Conservation (phyloP, 306 rosid species). For the Arachis hypogaea region DNA sequence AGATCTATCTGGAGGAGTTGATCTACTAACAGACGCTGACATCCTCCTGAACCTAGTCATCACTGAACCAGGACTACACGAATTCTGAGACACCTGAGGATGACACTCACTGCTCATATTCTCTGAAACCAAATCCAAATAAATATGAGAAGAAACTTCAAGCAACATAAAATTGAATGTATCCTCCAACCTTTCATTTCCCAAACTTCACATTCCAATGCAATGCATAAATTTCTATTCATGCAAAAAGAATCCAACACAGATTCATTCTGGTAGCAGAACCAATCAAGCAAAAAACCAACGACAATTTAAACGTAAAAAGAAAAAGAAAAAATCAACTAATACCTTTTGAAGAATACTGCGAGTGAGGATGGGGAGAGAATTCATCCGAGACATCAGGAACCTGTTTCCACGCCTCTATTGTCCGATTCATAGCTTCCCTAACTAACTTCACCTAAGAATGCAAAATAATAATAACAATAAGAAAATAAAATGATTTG, state of each 20-base stretch:
- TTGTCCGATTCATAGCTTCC: conserved; percentile 71
- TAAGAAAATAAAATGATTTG: neutral
- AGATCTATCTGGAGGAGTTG: conserved; percentile 58
- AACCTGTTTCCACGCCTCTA: conserved; percentile 80
- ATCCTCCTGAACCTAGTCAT: conserved; percentile 51
- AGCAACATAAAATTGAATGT: neutral
- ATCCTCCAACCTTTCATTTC: neutral
- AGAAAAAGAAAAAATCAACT: neutral
- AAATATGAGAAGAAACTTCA: neutral
- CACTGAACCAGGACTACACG: conserved; percentile 45
- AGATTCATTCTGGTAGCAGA: neutral
- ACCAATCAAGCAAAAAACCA: conserved; percentile 4
- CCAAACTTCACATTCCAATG: neutral
- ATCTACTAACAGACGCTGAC: conserved; percentile 32
- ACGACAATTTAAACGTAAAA: too few relatives aligned
- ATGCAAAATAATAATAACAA: neutral
- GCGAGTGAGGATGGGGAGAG: conserved; percentile 63
- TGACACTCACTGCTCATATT: conserved; percentile 62
- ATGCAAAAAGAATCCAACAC: neutral
- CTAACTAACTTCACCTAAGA: conserved; percentile 73
- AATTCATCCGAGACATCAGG: conserved; percentile 67
- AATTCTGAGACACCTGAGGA: conserved; percentile 49
- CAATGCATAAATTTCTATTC: neutral
- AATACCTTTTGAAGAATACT: conserved; percentile 68
- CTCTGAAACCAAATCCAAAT: conserved; percentile 40